Conservation (phyloP, 208 protist species). For the Acanthamoeba sp. region DNA sequence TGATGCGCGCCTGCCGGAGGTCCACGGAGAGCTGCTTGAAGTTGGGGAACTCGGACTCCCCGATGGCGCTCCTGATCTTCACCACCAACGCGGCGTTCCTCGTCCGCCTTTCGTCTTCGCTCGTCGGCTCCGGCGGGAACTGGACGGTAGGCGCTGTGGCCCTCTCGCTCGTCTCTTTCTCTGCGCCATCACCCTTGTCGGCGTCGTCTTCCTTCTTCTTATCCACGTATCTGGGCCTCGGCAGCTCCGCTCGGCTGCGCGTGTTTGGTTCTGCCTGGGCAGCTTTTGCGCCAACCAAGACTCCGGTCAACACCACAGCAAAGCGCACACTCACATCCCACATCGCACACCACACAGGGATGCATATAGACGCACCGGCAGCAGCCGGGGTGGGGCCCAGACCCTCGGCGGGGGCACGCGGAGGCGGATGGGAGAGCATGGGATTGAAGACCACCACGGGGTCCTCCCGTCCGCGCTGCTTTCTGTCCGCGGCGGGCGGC, state of each 20-base stretch:
- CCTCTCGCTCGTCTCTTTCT: not conserved
- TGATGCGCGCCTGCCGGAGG: constrained; percentile 14
- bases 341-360: too few relatives aligned
- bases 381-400: not conserved
- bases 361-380: not conserved
- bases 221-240: not conserved
- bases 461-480: not conserved
- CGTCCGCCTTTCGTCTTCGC: not conserved
- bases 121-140: not conserved
- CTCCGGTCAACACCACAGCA: not conserved
- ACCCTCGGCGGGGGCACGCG: not conserved
- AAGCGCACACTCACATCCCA: too few relatives aligned
- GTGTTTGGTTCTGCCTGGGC: not conserved
- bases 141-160: not conserved
- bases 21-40: constrained; percentile 46
- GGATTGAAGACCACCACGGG: constrained; percentile 27
- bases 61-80: constrained; percentile 30
- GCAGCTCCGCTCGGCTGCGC: not conserved
- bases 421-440: not conserved
- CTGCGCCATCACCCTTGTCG: not conserved
- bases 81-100: constrained; percentile 14
- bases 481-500: not conserved
- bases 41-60: constrained; percentile 39
- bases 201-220: not conserved
- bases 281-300: not conserved